A percentile compares a stretch with the other conserved stretches of the same genome.
Evolutionary conservation across 108 stramenopile genomes (phyloP).

Genomic region (Nannochloropsis oceanica): DNA sequence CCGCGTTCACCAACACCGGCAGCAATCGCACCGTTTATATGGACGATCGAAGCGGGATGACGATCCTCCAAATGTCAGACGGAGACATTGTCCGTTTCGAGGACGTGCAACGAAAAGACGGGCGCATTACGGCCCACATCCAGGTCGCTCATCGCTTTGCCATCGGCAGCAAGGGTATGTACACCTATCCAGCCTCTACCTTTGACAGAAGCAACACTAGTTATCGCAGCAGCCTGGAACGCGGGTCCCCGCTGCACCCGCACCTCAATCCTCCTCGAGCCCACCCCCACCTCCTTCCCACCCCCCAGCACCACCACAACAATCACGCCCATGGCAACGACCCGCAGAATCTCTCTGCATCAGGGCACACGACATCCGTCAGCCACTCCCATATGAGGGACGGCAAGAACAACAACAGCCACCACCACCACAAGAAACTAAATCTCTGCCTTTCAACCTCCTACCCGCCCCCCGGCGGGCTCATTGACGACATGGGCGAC

Average conservation of each 20-base stretch:
- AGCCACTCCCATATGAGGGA: neutral
- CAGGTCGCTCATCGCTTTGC: neutral
- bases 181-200: neutral
- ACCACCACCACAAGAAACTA: no score
- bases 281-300: no score
- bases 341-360: neutral
- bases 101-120: neutral
- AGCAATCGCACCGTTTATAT: neutral
- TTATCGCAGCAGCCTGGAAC: neutral
- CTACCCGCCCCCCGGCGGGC: neutral
- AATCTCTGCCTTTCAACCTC: neutral
- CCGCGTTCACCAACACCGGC: no score
- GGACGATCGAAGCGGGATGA: neutral
- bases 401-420: neutral
- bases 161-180: neutral
- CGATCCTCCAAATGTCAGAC: neutral
- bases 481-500: neutral
- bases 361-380: neutral
- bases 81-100: neutral
- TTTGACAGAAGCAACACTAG: neutral
- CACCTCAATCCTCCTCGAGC: no score
- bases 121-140: neutral
- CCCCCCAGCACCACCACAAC: no score
- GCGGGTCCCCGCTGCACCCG: neutral
- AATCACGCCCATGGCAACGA: neutral